phyloP scores from a whole-genome alignment of 2,329 filamentous ascomycete genomes.

The Alternaria gaisen region DNA sequence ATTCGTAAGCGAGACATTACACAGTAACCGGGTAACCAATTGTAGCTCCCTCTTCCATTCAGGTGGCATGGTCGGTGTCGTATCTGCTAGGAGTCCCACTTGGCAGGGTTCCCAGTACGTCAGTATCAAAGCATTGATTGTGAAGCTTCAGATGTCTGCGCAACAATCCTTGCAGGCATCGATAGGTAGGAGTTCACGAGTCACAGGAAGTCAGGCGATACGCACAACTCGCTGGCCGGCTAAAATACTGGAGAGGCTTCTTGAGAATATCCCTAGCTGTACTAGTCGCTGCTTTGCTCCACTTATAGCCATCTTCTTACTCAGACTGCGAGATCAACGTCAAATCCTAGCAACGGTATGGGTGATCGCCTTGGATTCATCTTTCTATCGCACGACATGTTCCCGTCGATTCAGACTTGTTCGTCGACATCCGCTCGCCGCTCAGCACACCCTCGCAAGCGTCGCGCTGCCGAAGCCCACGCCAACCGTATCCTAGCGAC shows the following conservation, averaged over 20 bases:
- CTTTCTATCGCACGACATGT: neutral
- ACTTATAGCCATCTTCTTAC: neutral
- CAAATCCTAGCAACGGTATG: neutral
- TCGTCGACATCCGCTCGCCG: too few species aligned
- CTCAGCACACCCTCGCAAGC: too few species aligned
- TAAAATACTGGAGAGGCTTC: neutral
- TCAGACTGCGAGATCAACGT: neutral
- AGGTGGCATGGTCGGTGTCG: too few species aligned
- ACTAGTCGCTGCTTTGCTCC: neutral
- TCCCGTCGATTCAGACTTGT: too few species aligned
- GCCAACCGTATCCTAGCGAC: too few species aligned
- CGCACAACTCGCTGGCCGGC: slow-evolving; percentile 2
- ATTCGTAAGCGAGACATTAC: too few species aligned
- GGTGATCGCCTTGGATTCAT: neutral
- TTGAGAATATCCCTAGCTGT: neutral
- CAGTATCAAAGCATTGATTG: neutral
- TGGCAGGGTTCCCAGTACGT: neutral
- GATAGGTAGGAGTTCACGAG: neutral
- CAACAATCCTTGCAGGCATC: neutral
- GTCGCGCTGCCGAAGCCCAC: too few species aligned
- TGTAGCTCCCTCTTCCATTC: too few species aligned
- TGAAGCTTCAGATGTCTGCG: neutral
- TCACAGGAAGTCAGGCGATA: neutral
- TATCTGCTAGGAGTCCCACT: too few species aligned
- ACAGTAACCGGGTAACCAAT: too few species aligned